These are phyloP conservation scores for Lavandula angustifolia DNA, from an alignment of 257 asterid species.

Conservation along the genomic window DNA sequence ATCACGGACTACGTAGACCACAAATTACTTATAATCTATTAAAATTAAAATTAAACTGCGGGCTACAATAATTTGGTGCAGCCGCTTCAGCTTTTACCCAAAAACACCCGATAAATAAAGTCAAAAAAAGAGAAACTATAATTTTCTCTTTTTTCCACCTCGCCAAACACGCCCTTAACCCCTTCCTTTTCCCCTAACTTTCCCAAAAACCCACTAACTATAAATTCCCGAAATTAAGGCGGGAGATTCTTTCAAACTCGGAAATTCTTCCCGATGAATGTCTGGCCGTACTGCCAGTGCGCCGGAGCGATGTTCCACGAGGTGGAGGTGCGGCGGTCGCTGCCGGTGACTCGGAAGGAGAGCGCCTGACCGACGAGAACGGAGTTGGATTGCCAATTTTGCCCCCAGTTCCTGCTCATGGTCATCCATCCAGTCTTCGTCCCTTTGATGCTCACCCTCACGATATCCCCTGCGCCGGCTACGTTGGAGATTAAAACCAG, in stretches of 20 bases:
- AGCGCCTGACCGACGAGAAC: constrained; percentile 65
- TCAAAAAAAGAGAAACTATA: constrained; percentile 26
- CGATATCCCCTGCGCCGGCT: constrained; percentile 88
- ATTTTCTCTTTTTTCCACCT: constrained; percentile 26
- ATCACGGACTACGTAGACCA: background rate
- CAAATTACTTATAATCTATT: constrained; percentile 14
- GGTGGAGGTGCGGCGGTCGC: constrained; percentile 77
- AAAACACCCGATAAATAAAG: constrained; percentile 21
- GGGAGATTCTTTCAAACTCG: constrained; percentile 44
- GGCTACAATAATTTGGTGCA: constrained; percentile 65
- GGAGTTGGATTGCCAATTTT: constrained; percentile 76
- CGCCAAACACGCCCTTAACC: constrained; percentile 4
- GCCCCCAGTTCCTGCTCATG: constrained; percentile 93
- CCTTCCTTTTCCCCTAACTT: background rate
- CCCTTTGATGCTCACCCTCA: constrained; percentile 65
- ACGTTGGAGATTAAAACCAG: constrained; percentile 68
- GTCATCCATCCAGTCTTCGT: constrained; percentile 62
- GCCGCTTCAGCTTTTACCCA: constrained; percentile 68
- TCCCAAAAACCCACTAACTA: constrained; percentile 38
- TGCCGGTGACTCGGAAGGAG: constrained; percentile 66
- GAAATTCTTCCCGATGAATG: constrained; percentile 79
- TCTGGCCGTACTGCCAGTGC: constrained; percentile 83
- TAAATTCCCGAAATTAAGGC: constrained; percentile 11
- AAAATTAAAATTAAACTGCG: constrained; percentile 55
- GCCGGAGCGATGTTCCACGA: constrained; percentile 75